A percentile compares a stretch with the other conserved stretches of the same genome.
These are phyloP conservation scores for Calonectria crousiana DNA, from an alignment of 2,329 filamentous ascomycete genomes.

Conservation along the genomic window DNA sequence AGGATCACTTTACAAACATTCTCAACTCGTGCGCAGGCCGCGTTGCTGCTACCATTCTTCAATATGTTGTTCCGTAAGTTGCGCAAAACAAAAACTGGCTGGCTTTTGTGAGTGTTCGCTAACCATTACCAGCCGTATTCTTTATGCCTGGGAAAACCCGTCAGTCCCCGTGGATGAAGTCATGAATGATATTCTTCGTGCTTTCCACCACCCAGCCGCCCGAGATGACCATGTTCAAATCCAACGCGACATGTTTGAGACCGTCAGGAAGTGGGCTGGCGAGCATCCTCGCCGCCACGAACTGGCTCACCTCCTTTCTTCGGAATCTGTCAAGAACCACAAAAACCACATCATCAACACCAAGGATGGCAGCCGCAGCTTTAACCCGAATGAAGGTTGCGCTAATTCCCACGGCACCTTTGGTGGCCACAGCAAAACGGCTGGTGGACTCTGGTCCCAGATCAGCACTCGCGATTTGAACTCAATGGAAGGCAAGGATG, in stretches of 20 bases:
- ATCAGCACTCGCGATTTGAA: constrained; percentile 70
- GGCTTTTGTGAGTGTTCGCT: constrained; percentile 4
- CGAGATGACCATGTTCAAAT: constrained; percentile 82
- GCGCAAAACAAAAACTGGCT: not conserved
- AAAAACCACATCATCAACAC: constrained; percentile 78
- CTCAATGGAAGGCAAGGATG: constrained; percentile 65
- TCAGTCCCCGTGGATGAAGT: constrained; percentile 87
- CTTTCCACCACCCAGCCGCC: constrained; percentile 92
- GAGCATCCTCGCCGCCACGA: constrained; percentile 74
- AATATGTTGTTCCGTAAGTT: constrained; percentile 85
- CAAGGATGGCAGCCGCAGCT: constrained; percentile 44
- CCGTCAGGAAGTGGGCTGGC: constrained; percentile 84
- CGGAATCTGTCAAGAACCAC: constrained; percentile 84
- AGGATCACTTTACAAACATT: constrained; percentile 86
- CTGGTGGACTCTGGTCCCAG: constrained; percentile 71
- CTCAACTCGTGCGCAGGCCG: constrained; percentile 83
- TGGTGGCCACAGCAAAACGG: constrained; percentile 67
- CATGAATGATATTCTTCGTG: constrained; percentile 80
- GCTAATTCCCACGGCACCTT: constrained; percentile 58
- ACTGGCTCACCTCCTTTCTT: constrained; percentile 81
- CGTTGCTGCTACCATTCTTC: constrained; percentile 79
- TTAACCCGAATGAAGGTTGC: constrained; percentile 47
- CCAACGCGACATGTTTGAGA: constrained; percentile 89
- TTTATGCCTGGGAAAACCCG: constrained; percentile 94
- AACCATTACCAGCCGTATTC: constrained; percentile 68